Conservation (phyloP, 495 filamentous ascomycete genomes). For the Xylaria flabelliformis region DNA sequence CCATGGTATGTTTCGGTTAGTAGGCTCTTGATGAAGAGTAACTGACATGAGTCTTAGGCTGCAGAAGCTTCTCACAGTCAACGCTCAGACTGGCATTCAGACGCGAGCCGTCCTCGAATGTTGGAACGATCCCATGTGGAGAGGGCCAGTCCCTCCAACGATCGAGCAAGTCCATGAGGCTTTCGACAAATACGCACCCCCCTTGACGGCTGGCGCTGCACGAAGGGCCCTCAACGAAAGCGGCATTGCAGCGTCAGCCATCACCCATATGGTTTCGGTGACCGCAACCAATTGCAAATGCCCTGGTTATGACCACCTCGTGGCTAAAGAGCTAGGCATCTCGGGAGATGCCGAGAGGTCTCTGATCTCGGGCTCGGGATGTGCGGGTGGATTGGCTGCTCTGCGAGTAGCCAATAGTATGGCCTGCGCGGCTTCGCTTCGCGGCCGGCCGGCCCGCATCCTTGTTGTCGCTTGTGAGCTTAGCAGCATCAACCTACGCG, state of each 20-base stretch:
- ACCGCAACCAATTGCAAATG: constrained; percentile 52
- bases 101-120: constrained; percentile 21
- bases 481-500: constrained; percentile 46
- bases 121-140: constrained; percentile 24
- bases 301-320: constrained; percentile 54
- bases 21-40: background rate
- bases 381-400: constrained; percentile 55
- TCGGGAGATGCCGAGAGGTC: constrained; percentile 42
- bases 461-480: constrained; percentile 54
- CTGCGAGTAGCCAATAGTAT: constrained; percentile 51
- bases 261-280: constrained; percentile 55
- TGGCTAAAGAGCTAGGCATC: constrained; percentile 46
- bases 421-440: constrained; percentile 45
- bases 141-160: constrained; percentile 19
- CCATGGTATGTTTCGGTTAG: constrained; percentile 14
- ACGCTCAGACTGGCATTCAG: constrained; percentile 15
- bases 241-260: constrained; percentile 35
- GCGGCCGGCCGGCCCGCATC: constrained; percentile 39
- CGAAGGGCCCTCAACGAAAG: constrained; percentile 48
- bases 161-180: constrained; percentile 24
- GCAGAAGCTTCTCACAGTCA: constrained; percentile 21
- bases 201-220: constrained; percentile 45
- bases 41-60: constrained; percentile 11
- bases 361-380: constrained; percentile 53
- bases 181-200: constrained; percentile 20